These are phyloP conservation scores for Neurospora sp. DNA, from an alignment of 2,329 filamentous ascomycete species.

Conservation along the genomic window DNA sequence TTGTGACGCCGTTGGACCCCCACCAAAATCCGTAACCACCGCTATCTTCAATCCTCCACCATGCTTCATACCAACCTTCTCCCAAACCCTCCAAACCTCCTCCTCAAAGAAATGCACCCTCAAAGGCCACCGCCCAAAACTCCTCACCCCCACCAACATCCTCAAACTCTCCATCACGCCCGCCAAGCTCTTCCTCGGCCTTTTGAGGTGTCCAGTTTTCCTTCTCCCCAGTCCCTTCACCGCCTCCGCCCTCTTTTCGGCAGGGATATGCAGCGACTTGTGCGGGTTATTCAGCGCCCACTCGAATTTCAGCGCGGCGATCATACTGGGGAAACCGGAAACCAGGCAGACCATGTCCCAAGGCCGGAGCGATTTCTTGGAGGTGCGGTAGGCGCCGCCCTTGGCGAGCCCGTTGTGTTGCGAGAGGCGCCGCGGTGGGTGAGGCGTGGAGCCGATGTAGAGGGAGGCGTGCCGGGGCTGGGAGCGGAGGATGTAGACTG, in stretches of 20 bases:
- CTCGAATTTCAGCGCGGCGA: constrained; percentile 91
- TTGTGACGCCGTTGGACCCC: constrained; percentile 11
- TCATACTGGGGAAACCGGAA: constrained; percentile 77
- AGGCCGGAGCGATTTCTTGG: constrained; percentile 57
- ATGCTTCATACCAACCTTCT: constrained; percentile 41
- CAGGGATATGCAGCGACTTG: constrained; percentile 66
- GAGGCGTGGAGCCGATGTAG: constrained; percentile 88
- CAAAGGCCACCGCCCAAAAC: constrained; percentile 78
- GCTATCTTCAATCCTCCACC: constrained; percentile 29
- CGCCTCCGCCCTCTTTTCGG: constrained; percentile 44
- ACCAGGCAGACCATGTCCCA: constrained; percentile 90
- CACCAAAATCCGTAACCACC: constrained; percentile 48
- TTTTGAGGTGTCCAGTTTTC: constrained; percentile 42
- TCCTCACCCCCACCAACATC: constrained; percentile 65
- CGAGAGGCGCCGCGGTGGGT: constrained; percentile 72
- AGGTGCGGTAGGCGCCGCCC: constrained; percentile 74
- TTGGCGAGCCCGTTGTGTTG: constrained; percentile 84
- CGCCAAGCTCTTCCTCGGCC: constrained; percentile 50
- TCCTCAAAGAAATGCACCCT: constrained; percentile 66
- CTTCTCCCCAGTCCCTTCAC: constrained; percentile 26
- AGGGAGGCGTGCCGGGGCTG: constrained; percentile 60
- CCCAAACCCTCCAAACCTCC: constrained; percentile 64
- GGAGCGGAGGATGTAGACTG: constrained; percentile 85
- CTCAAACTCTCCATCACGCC: constrained; percentile 74
- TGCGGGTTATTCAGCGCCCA: constrained; percentile 91